Percentiles rank a stretch among this genome's conserved stretches.
Conservation (phyloP, 2,329 filamentous ascomycete species). For the Trichoderma harzianum region DNA sequence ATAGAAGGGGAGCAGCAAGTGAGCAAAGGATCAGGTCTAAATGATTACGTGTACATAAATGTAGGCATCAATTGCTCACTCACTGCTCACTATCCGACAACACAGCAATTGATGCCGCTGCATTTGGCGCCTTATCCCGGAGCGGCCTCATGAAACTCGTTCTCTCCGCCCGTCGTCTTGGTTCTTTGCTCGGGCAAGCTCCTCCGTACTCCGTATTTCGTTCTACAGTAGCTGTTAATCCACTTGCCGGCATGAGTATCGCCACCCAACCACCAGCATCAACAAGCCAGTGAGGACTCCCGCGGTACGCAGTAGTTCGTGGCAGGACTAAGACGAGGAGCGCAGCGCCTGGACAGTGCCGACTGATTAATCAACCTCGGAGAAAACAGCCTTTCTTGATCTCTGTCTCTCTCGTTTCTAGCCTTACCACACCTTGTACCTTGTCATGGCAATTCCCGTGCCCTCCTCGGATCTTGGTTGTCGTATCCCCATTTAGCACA, state of each 20-base stretch:
- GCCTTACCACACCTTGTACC: background rate
- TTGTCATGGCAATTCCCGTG: background rate
- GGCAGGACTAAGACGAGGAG: background rate
- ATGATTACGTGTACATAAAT: background rate
- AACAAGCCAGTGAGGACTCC: background rate
- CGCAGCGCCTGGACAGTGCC: background rate
- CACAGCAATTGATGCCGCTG: background rate
- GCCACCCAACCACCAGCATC: background rate
- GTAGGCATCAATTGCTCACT: background rate
- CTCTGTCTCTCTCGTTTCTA: background rate
- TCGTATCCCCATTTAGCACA: slow-evolving; percentile 11
- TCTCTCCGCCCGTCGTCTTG: background rate
- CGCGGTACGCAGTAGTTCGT: background rate
- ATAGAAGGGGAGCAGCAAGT: background rate
- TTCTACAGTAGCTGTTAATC: background rate
- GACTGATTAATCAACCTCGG: background rate
- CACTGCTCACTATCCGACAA: background rate
- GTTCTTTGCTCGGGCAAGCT: background rate
- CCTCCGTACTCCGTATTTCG: background rate
- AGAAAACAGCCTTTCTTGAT: background rate
- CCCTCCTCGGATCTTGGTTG: background rate
- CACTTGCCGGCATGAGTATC: slow-evolving; percentile 1
- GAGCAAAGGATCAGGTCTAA: background rate
- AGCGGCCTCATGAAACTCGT: background rate
- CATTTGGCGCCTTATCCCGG: background rate